Conservation (phyloP, 2,329 filamentous ascomycete species). For the Dactylellina cionopaga region DNA sequence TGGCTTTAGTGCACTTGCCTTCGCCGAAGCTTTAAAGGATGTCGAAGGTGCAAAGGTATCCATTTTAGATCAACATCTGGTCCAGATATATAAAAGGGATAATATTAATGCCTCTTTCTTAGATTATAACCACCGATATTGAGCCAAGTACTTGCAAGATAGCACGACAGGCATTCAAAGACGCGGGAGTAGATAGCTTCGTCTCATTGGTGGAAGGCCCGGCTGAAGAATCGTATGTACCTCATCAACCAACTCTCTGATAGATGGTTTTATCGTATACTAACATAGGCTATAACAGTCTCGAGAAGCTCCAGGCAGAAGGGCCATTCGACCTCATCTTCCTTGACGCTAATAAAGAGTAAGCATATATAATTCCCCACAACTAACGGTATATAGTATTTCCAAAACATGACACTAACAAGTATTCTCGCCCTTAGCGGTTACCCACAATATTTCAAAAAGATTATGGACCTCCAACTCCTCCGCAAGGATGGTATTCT, state of each 20-base stretch:
- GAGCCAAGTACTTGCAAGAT: constrained; percentile 24
- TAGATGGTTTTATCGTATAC: neutral
- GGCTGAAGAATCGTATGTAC: constrained; percentile 33
- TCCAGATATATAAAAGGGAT: neutral
- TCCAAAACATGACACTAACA: constrained; percentile 54
- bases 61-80: neutral
- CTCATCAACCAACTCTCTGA: neutral
- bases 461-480: constrained; percentile 58
- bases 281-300: neutral
- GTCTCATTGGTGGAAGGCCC: constrained; percentile 46
- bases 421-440: constrained; percentile 37
- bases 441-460: constrained; percentile 53
- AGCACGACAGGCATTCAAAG: constrained; percentile 47
- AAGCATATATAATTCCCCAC: constrained; percentile 24
- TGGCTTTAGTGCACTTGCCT: constrained; percentile 59
- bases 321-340: constrained; percentile 59
- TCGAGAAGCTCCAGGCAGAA: constrained; percentile 6
- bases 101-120: neutral
- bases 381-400: constrained; percentile 49
- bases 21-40: constrained; percentile 58
- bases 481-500: constrained; percentile 66
- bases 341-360: constrained; percentile 59
- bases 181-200: constrained; percentile 39
- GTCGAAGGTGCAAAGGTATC: constrained; percentile 54
- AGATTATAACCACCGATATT: constrained; percentile 54